A percentile compares a stretch with the other conserved stretches of the same genome.
Conservation (phyloP, 163 green algal genomes). For the Chloromonas sp. region DNA sequence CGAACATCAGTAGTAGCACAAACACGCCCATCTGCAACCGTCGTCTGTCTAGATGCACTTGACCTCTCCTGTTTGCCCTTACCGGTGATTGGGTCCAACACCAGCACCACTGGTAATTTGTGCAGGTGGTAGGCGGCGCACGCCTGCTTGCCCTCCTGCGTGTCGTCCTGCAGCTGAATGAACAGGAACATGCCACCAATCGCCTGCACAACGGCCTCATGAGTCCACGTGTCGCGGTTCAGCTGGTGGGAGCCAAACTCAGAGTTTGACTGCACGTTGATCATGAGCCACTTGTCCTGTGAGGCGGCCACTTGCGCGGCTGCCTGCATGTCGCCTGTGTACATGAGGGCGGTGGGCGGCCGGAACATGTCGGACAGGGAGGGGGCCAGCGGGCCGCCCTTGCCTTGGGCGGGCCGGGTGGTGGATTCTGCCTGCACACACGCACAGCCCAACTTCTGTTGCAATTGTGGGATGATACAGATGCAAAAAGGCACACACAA, state of each 20-base stretch:
- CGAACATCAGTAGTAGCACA: too few species aligned
- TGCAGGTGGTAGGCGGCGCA: not conserved
- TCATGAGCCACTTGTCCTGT: constrained; percentile 62
- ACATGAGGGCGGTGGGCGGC: constrained; percentile 55
- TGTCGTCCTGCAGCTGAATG: constrained; percentile 46
- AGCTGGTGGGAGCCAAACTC: constrained; percentile 63
- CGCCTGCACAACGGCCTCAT: constrained; percentile 49
- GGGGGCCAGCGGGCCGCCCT: not conserved
- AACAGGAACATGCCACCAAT: constrained; percentile 59
- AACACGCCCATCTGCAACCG: too few species aligned
- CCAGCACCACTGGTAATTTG: constrained; percentile 21
- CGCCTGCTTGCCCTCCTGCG: not conserved
- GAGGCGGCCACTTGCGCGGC: constrained; percentile 41
- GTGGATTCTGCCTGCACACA: too few species aligned
- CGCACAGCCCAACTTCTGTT: too few species aligned
- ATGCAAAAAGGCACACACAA: not conserved
- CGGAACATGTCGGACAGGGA: constrained; percentile 63
- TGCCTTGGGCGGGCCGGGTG: not conserved
- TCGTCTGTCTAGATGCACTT: too few species aligned
- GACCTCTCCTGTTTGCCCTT: not conserved
- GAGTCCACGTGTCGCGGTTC: constrained; percentile 69
- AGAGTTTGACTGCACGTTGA: constrained; percentile 61
- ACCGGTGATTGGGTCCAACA: constrained; percentile 68
- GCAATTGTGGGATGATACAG: too few species aligned
- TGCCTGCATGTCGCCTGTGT: constrained; percentile 44